Conservation (phyloP, 192 early-diverging fungal genomes). For the Powellomyces hirtus region DNA sequence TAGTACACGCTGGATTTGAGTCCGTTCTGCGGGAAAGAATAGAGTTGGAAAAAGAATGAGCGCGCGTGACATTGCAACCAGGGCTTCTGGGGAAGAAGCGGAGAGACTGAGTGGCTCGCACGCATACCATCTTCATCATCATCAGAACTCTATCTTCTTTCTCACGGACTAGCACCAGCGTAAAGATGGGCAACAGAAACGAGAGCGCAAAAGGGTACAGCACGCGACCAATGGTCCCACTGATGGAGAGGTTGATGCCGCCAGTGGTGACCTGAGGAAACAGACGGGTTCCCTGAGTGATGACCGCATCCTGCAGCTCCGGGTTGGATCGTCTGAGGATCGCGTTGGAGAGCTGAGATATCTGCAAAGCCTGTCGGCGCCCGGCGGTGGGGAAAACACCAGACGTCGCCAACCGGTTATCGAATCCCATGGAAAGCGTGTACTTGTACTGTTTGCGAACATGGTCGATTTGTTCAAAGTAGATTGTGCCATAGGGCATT, state of each 20-base stretch:
- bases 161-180: conserved; percentile 59
- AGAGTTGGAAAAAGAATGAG: not conserved
- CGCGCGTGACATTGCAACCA: no score
- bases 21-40: no score
- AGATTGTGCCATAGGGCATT: conserved; percentile 45
- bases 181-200: conserved; percentile 58
- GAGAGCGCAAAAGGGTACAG: conserved; percentile 74
- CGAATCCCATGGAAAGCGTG: conserved; percentile 36
- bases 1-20: conserved; percentile 62
- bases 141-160: conserved; percentile 67
- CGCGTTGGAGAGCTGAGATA: conserved; percentile 41
- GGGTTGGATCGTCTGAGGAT: conserved; percentile 35
- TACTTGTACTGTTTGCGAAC: conserved; percentile 15
- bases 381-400: conserved; percentile 55
- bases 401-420: conserved; percentile 43
- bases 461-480: conserved; percentile 27
- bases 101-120: no score
- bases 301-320: conserved; percentile 29
- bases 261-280: conserved; percentile 54
- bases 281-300: conserved; percentile 65
- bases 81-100: not conserved
- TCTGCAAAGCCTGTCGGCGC: conserved; percentile 46
- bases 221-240: conserved; percentile 59
- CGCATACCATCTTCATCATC: conserved; percentile 21
- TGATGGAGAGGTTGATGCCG: conserved; percentile 51